Percentiles rank a stretch among this genome's conserved stretches.
Evolutionary conservation across 305 asterid species (phyloP).

Genomic region (Euphrasia arctica): DNA sequence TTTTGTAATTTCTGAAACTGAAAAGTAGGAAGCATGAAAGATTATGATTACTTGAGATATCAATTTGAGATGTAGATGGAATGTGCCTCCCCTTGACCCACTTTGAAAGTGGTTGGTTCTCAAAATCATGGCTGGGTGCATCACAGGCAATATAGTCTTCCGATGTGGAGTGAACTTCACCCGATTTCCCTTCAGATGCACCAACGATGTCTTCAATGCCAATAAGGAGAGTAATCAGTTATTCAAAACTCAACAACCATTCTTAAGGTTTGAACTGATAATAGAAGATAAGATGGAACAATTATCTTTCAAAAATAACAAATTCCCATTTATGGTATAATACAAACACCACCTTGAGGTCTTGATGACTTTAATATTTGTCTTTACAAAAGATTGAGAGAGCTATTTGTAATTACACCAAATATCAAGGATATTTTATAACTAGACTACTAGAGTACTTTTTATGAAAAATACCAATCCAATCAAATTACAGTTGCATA

Average conservation of each 20-base stretch:
- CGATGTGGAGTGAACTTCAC: constrained; percentile 25
- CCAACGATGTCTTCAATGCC: constrained; percentile 37
- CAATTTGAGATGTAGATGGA: constrained; percentile 32
- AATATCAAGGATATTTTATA: not conserved
- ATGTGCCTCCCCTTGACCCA: constrained; percentile 60
- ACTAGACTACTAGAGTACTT: not conserved
- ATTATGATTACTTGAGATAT: constrained; percentile 50
- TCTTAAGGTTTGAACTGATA: not conserved
- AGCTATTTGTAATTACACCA: not conserved
- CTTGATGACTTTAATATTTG: not conserved
- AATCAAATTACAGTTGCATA: not conserved
- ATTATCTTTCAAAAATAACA: not conserved
- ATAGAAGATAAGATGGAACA: not conserved
- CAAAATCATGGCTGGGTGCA: constrained; percentile 37
- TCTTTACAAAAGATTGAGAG: not conserved
- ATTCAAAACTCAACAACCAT: constrained; percentile 8
- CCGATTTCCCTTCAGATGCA: constrained; percentile 32
- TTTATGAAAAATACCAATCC: not conserved
- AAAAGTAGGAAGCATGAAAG: constrained; percentile 12
- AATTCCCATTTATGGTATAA: not conserved
- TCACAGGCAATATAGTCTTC: constrained; percentile 32
- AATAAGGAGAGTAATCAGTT: constrained; percentile 19
- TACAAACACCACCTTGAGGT: not conserved
- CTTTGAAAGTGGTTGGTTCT: constrained; percentile 70
- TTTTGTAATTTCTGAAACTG: constrained; percentile 4